Evolutionary conservation across 2,329 filamentous ascomycete genomes (phyloP).

Genomic region (Cladosporium sp.): DNA sequence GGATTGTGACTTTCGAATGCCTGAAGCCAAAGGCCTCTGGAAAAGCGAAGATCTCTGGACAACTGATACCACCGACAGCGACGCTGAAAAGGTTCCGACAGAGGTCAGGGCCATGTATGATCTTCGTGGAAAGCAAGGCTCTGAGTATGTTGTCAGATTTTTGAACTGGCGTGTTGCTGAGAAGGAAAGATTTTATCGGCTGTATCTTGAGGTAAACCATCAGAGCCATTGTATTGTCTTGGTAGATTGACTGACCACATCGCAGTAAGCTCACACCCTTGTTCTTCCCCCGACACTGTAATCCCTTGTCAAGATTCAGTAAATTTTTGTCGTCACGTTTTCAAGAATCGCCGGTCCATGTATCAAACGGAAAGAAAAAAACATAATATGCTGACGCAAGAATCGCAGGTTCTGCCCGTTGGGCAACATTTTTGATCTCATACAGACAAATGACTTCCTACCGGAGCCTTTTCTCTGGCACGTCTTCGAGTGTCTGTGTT

Average conservation of each 20-base stretch:
- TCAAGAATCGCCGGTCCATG: neutral
- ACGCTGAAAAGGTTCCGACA: too few species aligned
- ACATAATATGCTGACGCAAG: too few species aligned
- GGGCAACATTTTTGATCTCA: neutral
- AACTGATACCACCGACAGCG: too few species aligned
- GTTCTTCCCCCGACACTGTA: too few species aligned
- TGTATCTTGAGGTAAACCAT: too few species aligned
- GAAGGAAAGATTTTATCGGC: too few species aligned
- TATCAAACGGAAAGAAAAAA: neutral
- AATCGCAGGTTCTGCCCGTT: neutral
- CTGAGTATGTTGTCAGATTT: neutral
- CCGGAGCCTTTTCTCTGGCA: slow-evolving; percentile 18
- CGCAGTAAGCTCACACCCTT: neutral
- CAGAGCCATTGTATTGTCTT: too few species aligned
- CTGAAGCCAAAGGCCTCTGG: neutral
- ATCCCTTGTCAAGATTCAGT: too few species aligned
- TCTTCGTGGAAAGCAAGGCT: neutral
- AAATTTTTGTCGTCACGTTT: too few species aligned
- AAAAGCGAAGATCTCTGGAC: neutral
- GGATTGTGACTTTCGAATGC: neutral
- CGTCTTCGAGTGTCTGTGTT: slow-evolving; percentile 15
- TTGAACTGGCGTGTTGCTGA: neutral
- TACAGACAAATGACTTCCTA: neutral
- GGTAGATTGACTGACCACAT: too few species aligned
- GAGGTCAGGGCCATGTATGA: neutral